Percentiles rank a stretch among this genome's conserved stretches.
Evolutionary conservation across 2,329 filamentous ascomycete genomes (phyloP).

Genomic region (Fusarium nematophilum): DNA sequence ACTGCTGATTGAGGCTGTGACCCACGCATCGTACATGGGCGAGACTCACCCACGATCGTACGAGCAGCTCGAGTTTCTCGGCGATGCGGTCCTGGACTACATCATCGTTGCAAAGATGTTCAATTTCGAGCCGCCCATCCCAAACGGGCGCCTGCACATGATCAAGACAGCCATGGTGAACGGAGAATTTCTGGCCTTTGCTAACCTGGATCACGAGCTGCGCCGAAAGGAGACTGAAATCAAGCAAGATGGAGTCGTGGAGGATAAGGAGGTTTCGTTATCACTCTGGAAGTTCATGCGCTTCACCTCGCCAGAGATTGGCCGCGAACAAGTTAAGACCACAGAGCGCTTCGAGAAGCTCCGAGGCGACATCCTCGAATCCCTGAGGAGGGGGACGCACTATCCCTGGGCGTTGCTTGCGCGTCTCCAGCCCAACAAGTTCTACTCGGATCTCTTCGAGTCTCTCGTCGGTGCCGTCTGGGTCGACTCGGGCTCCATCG

Average conservation of each 20-base stretch:
- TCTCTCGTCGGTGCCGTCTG: slow-evolving; percentile 84
- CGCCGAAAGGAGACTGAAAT: slow-evolving; percentile 36
- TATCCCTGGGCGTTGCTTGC: slow-evolving; percentile 85
- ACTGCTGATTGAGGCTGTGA: slow-evolving; percentile 82
- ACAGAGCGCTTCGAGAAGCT: slow-evolving; percentile 60
- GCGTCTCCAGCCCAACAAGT: slow-evolving; percentile 75
- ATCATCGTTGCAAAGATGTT: slow-evolving; percentile 76
- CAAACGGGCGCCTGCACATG: slow-evolving; percentile 75
- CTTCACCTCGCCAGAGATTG: slow-evolving; percentile 62
- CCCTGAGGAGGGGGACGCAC: slow-evolving; percentile 59
- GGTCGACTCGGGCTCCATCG: slow-evolving; percentile 77
- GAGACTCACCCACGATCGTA: slow-evolving; percentile 56
- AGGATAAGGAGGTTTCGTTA: slow-evolving; percentile 39
- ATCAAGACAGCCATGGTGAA: slow-evolving; percentile 83
- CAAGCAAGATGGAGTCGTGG: slow-evolving; percentile 27
- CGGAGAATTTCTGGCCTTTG: slow-evolving; percentile 80
- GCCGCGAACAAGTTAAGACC: slow-evolving; percentile 56
- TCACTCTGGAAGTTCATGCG: slow-evolving; percentile 79
- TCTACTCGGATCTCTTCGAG: slow-evolving; percentile 87
- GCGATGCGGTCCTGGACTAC: slow-evolving; percentile 86
- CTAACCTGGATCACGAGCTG: slow-evolving; percentile 66
- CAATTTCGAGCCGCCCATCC: slow-evolving; percentile 53
- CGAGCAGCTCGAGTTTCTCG: slow-evolving; percentile 88
- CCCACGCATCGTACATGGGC: slow-evolving; percentile 73
- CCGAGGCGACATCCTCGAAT: slow-evolving; percentile 59